A percentile compares a stretch with the other conserved stretches of the same genome.
Evolutionary conservation across 306 rosid genomes (phyloP).

Genomic region (Quercus berberidifolia): DNA sequence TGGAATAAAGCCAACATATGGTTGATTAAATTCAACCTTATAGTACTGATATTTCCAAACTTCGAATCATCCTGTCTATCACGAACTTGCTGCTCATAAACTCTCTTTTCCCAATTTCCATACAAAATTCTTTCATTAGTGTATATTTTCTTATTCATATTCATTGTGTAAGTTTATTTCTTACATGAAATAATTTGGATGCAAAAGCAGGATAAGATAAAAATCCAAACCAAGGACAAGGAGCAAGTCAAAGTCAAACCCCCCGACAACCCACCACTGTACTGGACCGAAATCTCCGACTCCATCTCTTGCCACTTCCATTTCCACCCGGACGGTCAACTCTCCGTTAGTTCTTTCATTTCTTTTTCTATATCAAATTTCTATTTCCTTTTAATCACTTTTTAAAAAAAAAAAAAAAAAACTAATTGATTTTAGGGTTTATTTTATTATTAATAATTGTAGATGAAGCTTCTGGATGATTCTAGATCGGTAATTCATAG

Average conservation of each 20-base stretch:
- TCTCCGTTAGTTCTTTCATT: slow-evolving; percentile 47
- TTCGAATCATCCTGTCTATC: too few relatives aligned
- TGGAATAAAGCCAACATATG: too few relatives aligned
- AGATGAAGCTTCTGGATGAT: slow-evolving; percentile 66
- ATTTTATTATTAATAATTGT: neutral
- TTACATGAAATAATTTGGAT: neutral
- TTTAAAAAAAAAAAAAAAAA: too few relatives aligned
- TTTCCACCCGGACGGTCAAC: slow-evolving; percentile 54
- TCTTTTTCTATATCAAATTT: neutral
- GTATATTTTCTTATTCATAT: neutral
- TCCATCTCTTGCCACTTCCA: slow-evolving; percentile 56
- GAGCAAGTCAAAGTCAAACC: slow-evolving; percentile 38
- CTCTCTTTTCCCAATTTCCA: too few relatives aligned
- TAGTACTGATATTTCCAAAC: too few relatives aligned
- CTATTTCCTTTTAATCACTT: neutral
- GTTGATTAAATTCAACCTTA: too few relatives aligned
- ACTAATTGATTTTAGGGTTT: neutral
- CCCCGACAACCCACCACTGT: slow-evolving; percentile 33
- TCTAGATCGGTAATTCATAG: slow-evolving; percentile 55
- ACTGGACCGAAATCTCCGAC: slow-evolving; percentile 68
- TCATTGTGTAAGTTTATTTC: neutral
- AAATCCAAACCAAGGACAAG: slow-evolving; percentile 10
- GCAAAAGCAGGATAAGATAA: slow-evolving; percentile 43
- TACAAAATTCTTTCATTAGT: too few relatives aligned
- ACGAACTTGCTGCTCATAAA: too few relatives aligned